Evolutionary conservation across 2,329 filamentous ascomycete species (phyloP), one percentile per base, ranked within the genome.

Genomic region (Elsinoe ampelina): DNA sequence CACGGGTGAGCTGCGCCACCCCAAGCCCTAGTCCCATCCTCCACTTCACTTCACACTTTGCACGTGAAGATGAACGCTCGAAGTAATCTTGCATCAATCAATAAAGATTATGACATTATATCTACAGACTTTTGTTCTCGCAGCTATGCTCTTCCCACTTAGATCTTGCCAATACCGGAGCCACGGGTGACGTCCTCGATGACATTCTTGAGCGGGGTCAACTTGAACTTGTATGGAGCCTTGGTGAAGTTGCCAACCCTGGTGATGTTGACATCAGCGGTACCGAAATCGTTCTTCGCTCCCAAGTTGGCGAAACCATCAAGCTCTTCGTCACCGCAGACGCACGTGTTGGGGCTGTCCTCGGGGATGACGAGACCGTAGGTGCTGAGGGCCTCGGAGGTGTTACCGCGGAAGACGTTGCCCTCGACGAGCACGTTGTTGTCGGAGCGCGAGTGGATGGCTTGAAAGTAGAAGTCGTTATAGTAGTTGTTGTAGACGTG

Each of bases 261-360:
- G 0, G 78, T 80, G 32, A 80, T 79, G 57, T 81, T 81, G 43
- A 79, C 71, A 0, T 65, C 65, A 0, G 75, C 74, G 2, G 63
- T 59, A 1, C 77, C 77, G 63, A 73, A 81, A 41, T 80, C 76
- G 61, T 80, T 74, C 58, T 67, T 70, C 68, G 76, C 74, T 20
- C 78, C 78, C 13, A 80, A 66, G 58, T 80, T 81, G 2, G 76
- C 77, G 63, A 71, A 81, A 0, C 78, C 78, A 60, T 80, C 78
- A 22, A 80, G 67, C 63, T 80, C 78, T 61, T 73, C 73, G 48
- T 81, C 79, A 1, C 78, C 78, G 10, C 77, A 77, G 1, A 73
- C 70, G 58, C 73, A 74, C 0, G 77, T 80, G 58, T 81, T 81
- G 0, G 78, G 78, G 42, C 74, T 77, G 58, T 80, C 78, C 45